phyloP scores from a whole-genome alignment of 129 eudicot species.

The Erigeron canadensis region DNA sequence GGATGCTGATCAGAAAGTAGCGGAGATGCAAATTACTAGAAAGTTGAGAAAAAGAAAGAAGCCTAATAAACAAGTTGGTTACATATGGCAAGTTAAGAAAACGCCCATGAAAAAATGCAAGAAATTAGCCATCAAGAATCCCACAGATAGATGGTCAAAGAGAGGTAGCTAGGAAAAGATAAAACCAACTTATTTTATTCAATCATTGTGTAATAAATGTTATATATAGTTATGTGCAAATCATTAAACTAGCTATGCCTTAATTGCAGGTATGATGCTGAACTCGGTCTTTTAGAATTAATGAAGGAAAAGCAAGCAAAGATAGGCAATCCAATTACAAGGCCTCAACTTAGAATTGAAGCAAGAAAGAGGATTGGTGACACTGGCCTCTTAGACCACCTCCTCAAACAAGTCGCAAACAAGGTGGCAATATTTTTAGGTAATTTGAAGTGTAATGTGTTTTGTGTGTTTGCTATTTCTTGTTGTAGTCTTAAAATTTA shows the following conservation, averaged over 20 bases:
- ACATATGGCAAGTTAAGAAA: conserved; percentile 32
- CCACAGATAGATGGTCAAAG: conserved; percentile 71
- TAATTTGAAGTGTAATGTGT: too few relatives aligned
- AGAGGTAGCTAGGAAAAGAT: conserved; percentile 51
- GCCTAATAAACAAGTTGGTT: conserved; percentile 41
- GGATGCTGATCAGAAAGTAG: conserved; percentile 31
- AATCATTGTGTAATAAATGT: neutral
- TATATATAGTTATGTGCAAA: neutral
- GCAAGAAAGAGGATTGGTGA: conserved; percentile 94
- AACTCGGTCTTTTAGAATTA: conserved; percentile 68
- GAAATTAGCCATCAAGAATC: conserved; percentile 42
- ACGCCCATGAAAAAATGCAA: conserved; percentile 48
- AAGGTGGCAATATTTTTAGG: too few relatives aligned
- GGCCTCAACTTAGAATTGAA: conserved; percentile 83
- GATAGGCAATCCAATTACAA: conserved; percentile 60
- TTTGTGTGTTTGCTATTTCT: too few relatives aligned
- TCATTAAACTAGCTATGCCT: conserved; percentile 2
- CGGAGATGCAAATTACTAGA: conserved; percentile 43
- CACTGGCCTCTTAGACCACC: conserved; percentile 92
- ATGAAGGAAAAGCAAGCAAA: conserved; percentile 80
- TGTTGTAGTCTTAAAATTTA: too few relatives aligned
- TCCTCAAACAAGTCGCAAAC: conserved; percentile 92
- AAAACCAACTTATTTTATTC: neutral
- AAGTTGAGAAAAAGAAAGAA: conserved; percentile 48
- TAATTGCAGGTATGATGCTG: conserved; percentile 61